Base-by-base conservation (phyloP, 306 rosid genomes). In the Herpetospermum pedunculosum region DNA sequence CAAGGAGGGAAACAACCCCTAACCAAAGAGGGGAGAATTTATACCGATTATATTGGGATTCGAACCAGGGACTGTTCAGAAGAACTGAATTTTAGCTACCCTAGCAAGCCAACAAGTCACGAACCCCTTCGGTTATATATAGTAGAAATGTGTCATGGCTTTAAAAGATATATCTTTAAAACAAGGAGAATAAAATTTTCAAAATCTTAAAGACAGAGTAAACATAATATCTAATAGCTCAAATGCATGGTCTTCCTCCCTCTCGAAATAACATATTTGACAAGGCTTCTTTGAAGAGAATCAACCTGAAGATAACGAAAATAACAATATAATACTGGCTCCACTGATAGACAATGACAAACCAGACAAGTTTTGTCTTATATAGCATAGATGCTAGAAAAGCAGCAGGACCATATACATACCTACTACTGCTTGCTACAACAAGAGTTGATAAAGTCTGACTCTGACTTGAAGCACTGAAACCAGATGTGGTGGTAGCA, bases 391-490 rank as follows among this genome's bases (percentile, higher is more conserved):
- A 38, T 21, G 19, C n/a, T 19, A 11, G n/a, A 14, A 72, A 70
- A 15, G 57, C 10, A 44, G 8, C 34, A 53, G 11, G 13, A 40
- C 77, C 74, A 64, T 55, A 72, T 43, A 70, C 90, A 82, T 29
- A 91, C 98, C 98, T 97, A 75, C 89, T 86, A 47, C 92, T 81
- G 46, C 94, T 87, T 49, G 95, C 88, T 48, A 82, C 82, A 80
- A 84, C 81, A 80, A 82, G 83, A 53, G 97, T 72, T 23, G 94
- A 71, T 53, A 90, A 77, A 44, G 81, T 70, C 84, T 85, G 97
- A 41, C 52, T 65, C 72, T 65, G 72, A 80, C 86, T 81, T 25
- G 90, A 83, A 80, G 84, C 72, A 80, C 85, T 80, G 49, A 87
- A 63, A 78, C 78, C 78, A 70, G 94, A 79, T 52, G 87, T 53